Evolutionary conservation across 2,329 filamentous ascomycete genomes (phyloP).

Genomic region (Plenodomus biglobosus): DNA sequence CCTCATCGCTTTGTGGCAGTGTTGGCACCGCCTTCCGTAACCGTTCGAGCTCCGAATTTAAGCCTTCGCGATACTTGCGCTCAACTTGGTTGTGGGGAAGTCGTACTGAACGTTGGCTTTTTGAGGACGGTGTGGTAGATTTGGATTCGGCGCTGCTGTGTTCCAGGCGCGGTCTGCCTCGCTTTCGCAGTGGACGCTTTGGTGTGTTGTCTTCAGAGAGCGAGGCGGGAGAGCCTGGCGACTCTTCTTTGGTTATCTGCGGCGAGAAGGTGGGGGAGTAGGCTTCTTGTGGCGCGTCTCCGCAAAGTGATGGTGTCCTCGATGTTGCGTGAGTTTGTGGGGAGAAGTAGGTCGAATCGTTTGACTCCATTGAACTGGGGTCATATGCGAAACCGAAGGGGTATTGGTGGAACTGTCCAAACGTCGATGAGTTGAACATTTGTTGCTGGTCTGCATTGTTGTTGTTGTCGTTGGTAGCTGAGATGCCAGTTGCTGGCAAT

Average conservation of each 20-base stretch:
- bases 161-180: slow-evolving; percentile 37
- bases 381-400: slow-evolving; percentile 24
- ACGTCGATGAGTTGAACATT: slow-evolving; percentile 22
- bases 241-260: slow-evolving; percentile 34
- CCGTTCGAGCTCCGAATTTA: slow-evolving; percentile 36
- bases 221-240: slow-evolving; percentile 22
- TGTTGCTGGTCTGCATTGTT: slow-evolving; percentile 15
- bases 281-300: slow-evolving; percentile 26
- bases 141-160: slow-evolving; percentile 18
- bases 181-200: slow-evolving; percentile 33
- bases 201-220: slow-evolving; percentile 23
- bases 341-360: slow-evolving; percentile 20
- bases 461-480: slow-evolving; percentile 13
- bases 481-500: slow-evolving; percentile 16
- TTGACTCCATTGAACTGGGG: slow-evolving; percentile 12
- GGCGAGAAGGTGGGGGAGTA: slow-evolving; percentile 33
- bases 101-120: slow-evolving; percentile 22
- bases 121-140: slow-evolving; percentile 18
- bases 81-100: slow-evolving; percentile 44
- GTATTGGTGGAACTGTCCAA: slow-evolving; percentile 23
- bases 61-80: slow-evolving; percentile 31
- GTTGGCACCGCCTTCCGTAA: slow-evolving; percentile 32
- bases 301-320: slow-evolving; percentile 39
- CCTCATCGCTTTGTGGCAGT: slow-evolving; percentile 33
- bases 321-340: slow-evolving; percentile 23